Base-by-base conservation (phyloP, 768 basidiomycete genomes). In the Chalciporus chontae region DNA sequence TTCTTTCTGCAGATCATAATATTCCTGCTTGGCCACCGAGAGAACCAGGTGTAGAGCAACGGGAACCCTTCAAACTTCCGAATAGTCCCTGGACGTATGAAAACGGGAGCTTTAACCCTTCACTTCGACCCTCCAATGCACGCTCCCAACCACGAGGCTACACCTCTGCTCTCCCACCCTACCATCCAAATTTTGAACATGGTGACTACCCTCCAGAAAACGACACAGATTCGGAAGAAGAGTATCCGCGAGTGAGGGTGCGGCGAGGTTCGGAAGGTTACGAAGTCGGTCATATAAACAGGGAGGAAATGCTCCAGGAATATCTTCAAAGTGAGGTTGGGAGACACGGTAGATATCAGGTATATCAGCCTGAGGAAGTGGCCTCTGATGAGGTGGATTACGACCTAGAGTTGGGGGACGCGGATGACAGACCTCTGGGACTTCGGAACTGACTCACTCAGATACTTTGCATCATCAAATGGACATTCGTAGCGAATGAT, bases 41-140 rank as follows among this genome's bases (percentile, higher is more conserved):
- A 32, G 89, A 93, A 64, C 84, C 84, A 0, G 59, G 63, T 42
- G 54, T 60, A 29, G 53, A 57, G 21, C 53, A 58, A 29, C 71
- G 71, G 52, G 69, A 73, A 50, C 64, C 65, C 9, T 76, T 82
- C 55, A 66, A 64, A 29, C 76, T 84, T 29, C 78, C 81, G 1
- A 65, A 74, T 19, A 83, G 81, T 5, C 91, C 94, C 5, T 96
- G 93, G 85, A 91, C 91, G 13, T 95, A 90, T 61, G 83, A 86
- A 55, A 85, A 87, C 45, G 85, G 74, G 17, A 70, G 75, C 13
- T 60, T 94, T 13, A 96, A 96, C 62, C 94, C 94, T 7, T 62
- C 72, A 32, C 80, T 95, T 9, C 73, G 72, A 34, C 84, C 92
- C 0, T 83, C 80, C 34, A 87, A 81, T 54, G 58, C 74, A 15